phyloP scores from a whole-genome alignment of 345 rosid species.

The Isatis tinctoria region DNA sequence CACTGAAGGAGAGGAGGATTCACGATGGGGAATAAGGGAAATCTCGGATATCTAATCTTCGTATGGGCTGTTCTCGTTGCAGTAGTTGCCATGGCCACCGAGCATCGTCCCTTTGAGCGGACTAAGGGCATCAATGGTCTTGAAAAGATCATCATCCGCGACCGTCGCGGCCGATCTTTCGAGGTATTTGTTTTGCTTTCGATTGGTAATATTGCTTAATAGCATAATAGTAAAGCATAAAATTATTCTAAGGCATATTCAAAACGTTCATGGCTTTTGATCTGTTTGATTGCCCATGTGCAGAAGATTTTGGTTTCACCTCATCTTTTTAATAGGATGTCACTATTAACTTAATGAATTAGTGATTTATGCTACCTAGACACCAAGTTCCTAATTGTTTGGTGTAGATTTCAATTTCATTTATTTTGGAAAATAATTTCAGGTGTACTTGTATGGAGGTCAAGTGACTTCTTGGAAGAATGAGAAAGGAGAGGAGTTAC shows the following conservation, averaged over 20 bases:
- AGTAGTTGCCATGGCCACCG: constrained; percentile 11
- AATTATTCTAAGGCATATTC: not conserved
- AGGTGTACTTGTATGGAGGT: constrained; percentile 81
- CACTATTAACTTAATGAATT: not conserved
- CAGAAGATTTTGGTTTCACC: not conserved
- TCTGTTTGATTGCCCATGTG: not conserved
- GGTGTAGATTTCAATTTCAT: not conserved
- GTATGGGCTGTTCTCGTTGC: constrained; percentile 21
- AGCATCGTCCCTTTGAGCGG: constrained; percentile 31
- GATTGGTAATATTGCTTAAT: not conserved
- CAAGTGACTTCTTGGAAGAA: constrained; percentile 92
- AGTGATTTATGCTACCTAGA: not conserved
- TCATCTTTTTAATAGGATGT: not conserved
- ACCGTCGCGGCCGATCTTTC: constrained; percentile 33
- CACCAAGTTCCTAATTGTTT: not conserved
- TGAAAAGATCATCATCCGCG: constrained; percentile 56
- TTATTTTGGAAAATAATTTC: constrained; percentile 10
- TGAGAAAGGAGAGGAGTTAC: constrained; percentile 70
- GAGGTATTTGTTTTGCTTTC: constrained; percentile 47
- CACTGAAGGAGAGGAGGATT: not conserved
- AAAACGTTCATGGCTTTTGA: not conserved
- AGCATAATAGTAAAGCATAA: not conserved
- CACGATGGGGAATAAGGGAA: constrained; percentile 2
- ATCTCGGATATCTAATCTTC: not conserved
- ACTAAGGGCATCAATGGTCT: constrained; percentile 71